Evolutionary conservation across 441 rosid species (phyloP).

Genomic region (Cnidoscolus chayamansa): DNA sequence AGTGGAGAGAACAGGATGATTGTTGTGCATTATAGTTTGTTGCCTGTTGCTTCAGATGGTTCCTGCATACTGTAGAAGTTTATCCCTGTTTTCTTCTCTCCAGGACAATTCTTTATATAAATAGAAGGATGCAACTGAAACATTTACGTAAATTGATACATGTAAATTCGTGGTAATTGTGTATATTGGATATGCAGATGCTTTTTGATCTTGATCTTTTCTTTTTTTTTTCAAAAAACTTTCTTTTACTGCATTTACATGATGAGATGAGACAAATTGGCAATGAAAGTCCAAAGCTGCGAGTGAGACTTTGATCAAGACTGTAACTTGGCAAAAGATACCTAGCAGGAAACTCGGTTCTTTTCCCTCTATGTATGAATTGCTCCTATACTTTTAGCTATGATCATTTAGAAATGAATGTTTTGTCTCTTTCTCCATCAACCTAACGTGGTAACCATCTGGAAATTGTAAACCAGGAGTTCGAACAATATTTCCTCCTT

Average conservation of each 20-base stretch:
- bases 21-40: not conserved
- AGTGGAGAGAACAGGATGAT: conserved; percentile 3
- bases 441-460: conserved; percentile 65
- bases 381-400: conserved; percentile 17
- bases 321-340: conserved; percentile 22
- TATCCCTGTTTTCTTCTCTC: not conserved
- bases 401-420: conserved; percentile 18
- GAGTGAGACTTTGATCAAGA: conserved; percentile 24
- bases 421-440: conserved; percentile 36
- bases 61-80: not conserved
- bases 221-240: too few species aligned
- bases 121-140: conserved; percentile 14
- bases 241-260: conserved; percentile 10
- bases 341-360: conserved; percentile 12
- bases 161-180: conserved; percentile 7
- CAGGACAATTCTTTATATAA: not conserved
- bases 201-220: not conserved
- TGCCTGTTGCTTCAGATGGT: not conserved
- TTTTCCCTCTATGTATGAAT: conserved; percentile 1
- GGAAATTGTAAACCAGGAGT: conserved; percentile 95
- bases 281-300: conserved; percentile 26
- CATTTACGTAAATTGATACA: conserved; percentile 18
- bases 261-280: conserved; percentile 14
- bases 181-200: conserved; percentile 8
- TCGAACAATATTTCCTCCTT: conserved; percentile 75